Base-by-base conservation (phyloP, 2,329 filamentous ascomycete species). In the Fusarium hostae region DNA sequence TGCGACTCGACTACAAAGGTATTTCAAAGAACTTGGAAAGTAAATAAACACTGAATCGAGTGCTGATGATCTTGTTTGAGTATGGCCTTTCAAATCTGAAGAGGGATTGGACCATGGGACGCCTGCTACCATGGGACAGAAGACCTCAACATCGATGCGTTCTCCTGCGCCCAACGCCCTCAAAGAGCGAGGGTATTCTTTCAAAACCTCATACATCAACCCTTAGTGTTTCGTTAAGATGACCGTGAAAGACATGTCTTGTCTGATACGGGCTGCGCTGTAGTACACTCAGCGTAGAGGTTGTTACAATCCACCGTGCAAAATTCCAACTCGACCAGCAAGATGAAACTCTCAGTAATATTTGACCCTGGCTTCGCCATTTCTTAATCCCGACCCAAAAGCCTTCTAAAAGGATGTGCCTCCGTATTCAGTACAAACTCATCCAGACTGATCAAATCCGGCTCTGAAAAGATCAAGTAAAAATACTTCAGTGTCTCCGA, bases 401-500 rank as follows among this genome's bases (percentile, higher is more conserved):
- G 32, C 2, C 32, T 1, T 39, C 22, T 37, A 6, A 82, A 76
- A 9, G 86, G 86, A 70, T 87, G 86, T 4, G 84, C 86, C 74
- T 87, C 86, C 1, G 86, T 88, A 60, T 87, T 88, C 35, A 90
- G 79, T 41, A 93, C 89, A 78, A 85, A 93, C 12, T 92, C 86
- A 78, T 94, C 91, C 76, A 94, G 79, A 75, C 85, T 91, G 43
- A 92, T 83, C 34, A 90, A 74, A n/a, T 87, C 84, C 1, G 89
- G 87, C 20, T 91, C 86, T 26, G 87, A 89, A 73, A 93, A 94
- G 32, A 93, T 86, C 54, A 94, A 78, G 72, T 91, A 94, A 62
- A 93, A 93, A 71, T 94, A 94, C 80, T 93, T 94, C 65, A 94
- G 80, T 20, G 91, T 94, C 82, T 94, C 91, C 0, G 89, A 88